Conservation (phyloP, 495 filamentous ascomycete genomes). For the Tetracladium setigerum region DNA sequence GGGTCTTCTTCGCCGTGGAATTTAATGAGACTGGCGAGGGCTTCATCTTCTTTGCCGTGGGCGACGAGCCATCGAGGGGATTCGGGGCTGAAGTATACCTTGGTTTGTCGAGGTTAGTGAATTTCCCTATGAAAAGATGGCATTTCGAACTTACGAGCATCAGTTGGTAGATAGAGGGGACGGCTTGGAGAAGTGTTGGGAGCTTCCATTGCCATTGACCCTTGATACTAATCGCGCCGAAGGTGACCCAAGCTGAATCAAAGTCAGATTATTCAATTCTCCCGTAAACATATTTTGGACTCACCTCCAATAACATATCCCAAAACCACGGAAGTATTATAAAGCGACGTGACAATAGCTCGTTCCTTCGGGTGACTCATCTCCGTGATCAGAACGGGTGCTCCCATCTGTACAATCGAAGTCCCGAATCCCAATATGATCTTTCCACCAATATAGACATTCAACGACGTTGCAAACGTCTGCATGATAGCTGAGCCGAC, state of each 20-base stretch:
- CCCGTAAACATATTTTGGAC: too few species aligned
- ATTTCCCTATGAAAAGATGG: too few species aligned
- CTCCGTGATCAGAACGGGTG: conserved; percentile 1
- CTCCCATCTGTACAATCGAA: neutral
- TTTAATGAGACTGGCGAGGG: conserved; percentile 41
- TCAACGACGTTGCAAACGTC: conserved; percentile 1
- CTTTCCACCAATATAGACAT: conserved; percentile 19
- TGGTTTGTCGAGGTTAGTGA: too few species aligned
- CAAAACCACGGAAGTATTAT: neutral
- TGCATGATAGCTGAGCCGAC: conserved; percentile 7
- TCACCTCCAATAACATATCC: conserved; percentile 1
- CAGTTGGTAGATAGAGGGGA: neutral
- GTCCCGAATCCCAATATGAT: neutral
- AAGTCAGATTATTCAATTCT: too few species aligned
- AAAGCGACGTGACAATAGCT: neutral
- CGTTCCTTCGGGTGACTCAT: conserved; percentile 2
- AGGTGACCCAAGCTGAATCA: conserved; percentile 7
- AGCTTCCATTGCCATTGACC: neutral
- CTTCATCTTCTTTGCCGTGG: neutral
- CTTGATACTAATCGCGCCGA: neutral
- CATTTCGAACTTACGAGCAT: too few species aligned
- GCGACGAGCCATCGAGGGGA: conserved; percentile 3
- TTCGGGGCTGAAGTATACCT: neutral
- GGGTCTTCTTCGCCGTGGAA: neutral
- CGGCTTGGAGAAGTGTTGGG: neutral